These are phyloP conservation scores for Starmerella davenportii DNA, from an alignment of 805 yeast genomes.

Conservation along the genomic window DNA sequence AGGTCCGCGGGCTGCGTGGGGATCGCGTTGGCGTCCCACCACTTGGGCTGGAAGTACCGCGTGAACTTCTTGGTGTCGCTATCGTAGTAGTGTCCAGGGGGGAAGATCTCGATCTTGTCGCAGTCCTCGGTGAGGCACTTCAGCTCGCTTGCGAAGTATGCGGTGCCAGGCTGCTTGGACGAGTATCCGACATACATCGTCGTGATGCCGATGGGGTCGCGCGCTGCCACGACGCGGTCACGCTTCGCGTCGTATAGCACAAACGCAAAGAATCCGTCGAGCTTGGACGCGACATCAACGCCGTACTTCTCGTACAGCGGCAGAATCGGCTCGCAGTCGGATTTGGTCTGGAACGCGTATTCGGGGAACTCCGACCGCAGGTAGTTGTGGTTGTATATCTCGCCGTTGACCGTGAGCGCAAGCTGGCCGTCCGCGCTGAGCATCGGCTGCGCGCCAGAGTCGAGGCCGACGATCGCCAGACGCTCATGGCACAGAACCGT, in stretches of 20 bases:
- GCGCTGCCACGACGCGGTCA: constrained; percentile 86
- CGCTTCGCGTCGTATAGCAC: constrained; percentile 66
- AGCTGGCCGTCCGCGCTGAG: constrained; percentile 56
- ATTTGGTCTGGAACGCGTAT: constrained; percentile 65
- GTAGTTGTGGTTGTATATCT: constrained; percentile 89
- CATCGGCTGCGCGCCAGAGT: constrained; percentile 97
- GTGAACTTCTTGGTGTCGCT: constrained; percentile 70
- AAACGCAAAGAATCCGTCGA: constrained; percentile 98
- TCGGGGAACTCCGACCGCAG: constrained; percentile 58
- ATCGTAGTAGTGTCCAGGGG: constrained; percentile 96
- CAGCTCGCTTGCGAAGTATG: constrained; percentile 84
- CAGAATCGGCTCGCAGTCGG: constrained; percentile 95
- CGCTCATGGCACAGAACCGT: constrained; percentile 89
- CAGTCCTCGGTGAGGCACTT: constrained; percentile 89
- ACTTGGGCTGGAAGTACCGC: constrained; percentile 77
- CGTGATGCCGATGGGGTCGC: constrained; percentile 97
- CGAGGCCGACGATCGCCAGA: constrained; percentile 91
- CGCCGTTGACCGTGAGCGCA: constrained; percentile 84
- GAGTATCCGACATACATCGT: constrained; percentile 89
- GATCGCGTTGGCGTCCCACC: constrained; percentile 74
- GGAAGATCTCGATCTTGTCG: constrained; percentile 83
- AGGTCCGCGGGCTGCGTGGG: constrained; percentile 66
- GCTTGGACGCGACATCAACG: constrained; percentile 72
- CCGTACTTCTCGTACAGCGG: constrained; percentile 80
- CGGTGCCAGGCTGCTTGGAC: constrained; percentile 46